Conservation (phyloP, 495 filamentous ascomycete species). For the Schizothecium vesticola region DNA sequence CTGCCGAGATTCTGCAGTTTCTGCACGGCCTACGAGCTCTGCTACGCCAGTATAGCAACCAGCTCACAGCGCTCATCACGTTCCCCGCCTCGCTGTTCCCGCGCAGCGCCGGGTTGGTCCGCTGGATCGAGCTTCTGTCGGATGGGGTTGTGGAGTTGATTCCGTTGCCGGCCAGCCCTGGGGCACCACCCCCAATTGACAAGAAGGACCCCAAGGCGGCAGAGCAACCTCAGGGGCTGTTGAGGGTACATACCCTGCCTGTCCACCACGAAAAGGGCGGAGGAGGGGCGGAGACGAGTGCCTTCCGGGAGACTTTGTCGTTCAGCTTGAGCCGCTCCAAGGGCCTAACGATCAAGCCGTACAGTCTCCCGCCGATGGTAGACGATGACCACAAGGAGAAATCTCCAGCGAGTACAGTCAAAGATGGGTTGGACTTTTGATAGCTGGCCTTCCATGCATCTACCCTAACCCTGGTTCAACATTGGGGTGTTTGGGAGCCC, state of each 20-base stretch:
- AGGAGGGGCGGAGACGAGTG: constrained; percentile 61
- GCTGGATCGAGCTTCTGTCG: constrained; percentile 81
- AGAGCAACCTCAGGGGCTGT: constrained; percentile 78
- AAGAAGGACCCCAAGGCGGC: constrained; percentile 45
- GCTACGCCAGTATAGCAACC: constrained; percentile 57
- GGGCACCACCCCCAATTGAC: constrained; percentile 41
- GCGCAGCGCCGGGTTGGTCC: constrained; percentile 66
- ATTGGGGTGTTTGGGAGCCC: neutral
- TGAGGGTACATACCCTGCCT: constrained; percentile 76
- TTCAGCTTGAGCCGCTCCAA: constrained; percentile 81
- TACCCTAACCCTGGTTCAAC: constrained; percentile 5
- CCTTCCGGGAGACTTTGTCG: constrained; percentile 76
- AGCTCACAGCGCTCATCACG: constrained; percentile 70
- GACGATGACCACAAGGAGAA: constrained; percentile 68
- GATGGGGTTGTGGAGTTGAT: constrained; percentile 87
- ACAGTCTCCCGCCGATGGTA: constrained; percentile 83
- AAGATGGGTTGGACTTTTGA: constrained; percentile 33
- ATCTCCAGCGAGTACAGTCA: constrained; percentile 24
- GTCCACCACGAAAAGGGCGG: constrained; percentile 81
- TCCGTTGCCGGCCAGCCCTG: constrained; percentile 68
- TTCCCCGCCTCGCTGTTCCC: constrained; percentile 78
- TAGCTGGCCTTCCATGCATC: neutral
- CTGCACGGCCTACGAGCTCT: constrained; percentile 73
- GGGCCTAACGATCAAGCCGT: constrained; percentile 78
- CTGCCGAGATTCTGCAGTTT: constrained; percentile 73